Evolutionary conservation across 306 rosid genomes (phyloP), one percentile per base, ranked within the genome.

Genomic region (Quercus suber): DNA sequence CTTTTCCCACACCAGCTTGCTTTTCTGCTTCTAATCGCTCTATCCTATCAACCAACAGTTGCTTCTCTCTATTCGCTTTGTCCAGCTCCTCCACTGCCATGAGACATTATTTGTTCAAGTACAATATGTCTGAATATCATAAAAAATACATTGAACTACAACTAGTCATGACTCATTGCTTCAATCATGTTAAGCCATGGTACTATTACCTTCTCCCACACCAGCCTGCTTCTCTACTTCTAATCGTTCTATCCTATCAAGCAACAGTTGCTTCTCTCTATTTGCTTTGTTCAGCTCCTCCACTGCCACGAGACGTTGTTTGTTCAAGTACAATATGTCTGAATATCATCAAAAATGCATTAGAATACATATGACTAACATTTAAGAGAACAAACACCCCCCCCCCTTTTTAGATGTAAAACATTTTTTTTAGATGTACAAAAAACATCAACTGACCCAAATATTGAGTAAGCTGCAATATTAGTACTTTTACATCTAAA

Each of bases 311-410:
- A 79, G 84, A 35, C 98, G 97, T 28, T 89, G 90, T 60, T 86
- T 85, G 81, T 94, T 88, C 53, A 94, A 86, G 87, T 80, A 87
- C 35, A 92, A 67, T 79, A 94, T 92, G 76, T 94, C 98, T 94
- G 80, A 27, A 71, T 17, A 69, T 27, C 59, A 73, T 57, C 2
- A 57, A 81, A 75, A 4, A 60, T 10, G 43, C 65, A 65, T 61
- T 31, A 63, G 69, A 73, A 79, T 2, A n/a, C 43, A 79, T 18
- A 72, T 59, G 49, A 49, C 53, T 12, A 64, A 76, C 73, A 78
- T 18, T 4, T 27, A 56, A 67, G 43, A 49, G 15, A 21, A 73
- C 14, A 41, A 23, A 23, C 35, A 23, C 5, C 2, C 57, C 4
- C 5, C 5, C 43, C 55, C 15, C 5, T n/a, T n/a, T n/a, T n/a